Base-by-base conservation (phyloP, 441 rosid species). In the Adansonia rubrostipa region DNA sequence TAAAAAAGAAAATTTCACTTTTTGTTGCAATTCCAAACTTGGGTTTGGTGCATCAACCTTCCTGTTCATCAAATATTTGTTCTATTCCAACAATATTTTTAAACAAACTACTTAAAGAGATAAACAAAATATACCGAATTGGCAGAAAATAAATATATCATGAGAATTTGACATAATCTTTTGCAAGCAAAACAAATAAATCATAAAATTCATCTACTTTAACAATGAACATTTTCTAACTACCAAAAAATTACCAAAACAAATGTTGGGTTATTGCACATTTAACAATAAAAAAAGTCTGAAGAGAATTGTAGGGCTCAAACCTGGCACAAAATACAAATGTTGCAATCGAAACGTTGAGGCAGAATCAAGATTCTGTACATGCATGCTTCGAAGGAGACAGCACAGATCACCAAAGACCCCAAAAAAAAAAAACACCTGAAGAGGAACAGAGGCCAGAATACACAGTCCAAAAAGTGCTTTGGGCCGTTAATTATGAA, bases 61-160 rank as follows among this genome's bases (percentile, higher is more conserved):
- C 42, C 47, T 71, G 24, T 3, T 15, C 57, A 28, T 51, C 75
- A 72, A 72, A 10, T 54, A 36, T 33, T 54, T 54, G n/a, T 10
- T 72, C 63, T 54, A n/a, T 72, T 54, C 64, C 64, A 72, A 54
- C 33, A 72, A 72, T 44, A 36, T 72, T 17, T 36, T 54, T 72
- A 3, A n/a, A 36, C 63, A 54, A 72, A 56, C 47, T 10, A 72
- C 13, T 36, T 36, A 56, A 36, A 72, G 4, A 33, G 9, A 62
- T 62, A 11, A 62, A 62, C 44, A 62, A 13, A 62, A 54, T 9
- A n/a, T n/a, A 17, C 48, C 22, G 11, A 72, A 72, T 36, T 33
- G 15, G 14, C 45, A 33, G 14, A n/a, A 36, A 72, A 51, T n/a
- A 72, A 0, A 11, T 3, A n/a, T 72, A 36, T n/a, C 10, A 17